A percentile compares a stretch with the other conserved stretches of the same genome.
Conservation (phyloP, 1,284 basidiomycete species). For the Irpex sp. region DNA sequence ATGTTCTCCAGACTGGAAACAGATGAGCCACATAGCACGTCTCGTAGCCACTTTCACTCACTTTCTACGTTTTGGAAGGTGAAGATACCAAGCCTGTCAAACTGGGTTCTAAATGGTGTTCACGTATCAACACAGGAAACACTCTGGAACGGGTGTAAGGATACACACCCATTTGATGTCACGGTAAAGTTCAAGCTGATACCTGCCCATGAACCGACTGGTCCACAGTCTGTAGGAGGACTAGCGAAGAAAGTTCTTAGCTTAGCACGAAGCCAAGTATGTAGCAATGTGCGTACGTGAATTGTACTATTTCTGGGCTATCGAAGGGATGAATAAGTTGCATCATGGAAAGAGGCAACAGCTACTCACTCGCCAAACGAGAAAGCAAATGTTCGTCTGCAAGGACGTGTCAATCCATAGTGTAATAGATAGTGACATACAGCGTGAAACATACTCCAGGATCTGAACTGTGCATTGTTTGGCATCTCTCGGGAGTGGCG, state of each 20-base stretch:
- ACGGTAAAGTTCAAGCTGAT: slow-evolving; percentile 73
- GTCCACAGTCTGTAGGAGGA: slow-evolving; percentile 72
- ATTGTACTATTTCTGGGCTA: slow-evolving; percentile 65
- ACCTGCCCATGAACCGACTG: slow-evolving; percentile 69
- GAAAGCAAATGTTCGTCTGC: slow-evolving; percentile 66
- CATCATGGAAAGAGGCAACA: background rate
- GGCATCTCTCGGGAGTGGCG: slow-evolving; percentile 52
- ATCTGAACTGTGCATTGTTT: slow-evolving; percentile 64
- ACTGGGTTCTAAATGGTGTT: slow-evolving; percentile 46
- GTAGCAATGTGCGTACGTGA: slow-evolving; percentile 42
- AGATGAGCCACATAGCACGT: background rate
- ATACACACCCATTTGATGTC: slow-evolving; percentile 57
- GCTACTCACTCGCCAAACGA: slow-evolving; percentile 61
- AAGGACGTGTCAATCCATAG: background rate
- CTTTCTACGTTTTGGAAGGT: slow-evolving; percentile 76
- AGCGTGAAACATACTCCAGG: slow-evolving; percentile 33
- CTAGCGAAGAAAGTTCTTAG: slow-evolving; percentile 30
- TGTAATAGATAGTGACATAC: background rate
- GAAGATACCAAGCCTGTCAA: slow-evolving; percentile 68
- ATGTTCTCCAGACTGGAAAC: slow-evolving; percentile 69
- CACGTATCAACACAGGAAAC: background rate
- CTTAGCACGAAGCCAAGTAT: background rate
- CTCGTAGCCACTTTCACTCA: slow-evolving; percentile 27
- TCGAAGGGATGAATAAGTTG: slow-evolving; percentile 1
- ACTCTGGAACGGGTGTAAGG: background rate